Evolutionary conservation across 768 basidiomycete genomes (phyloP), one percentile per base, ranked within the genome.

Genomic region (Suillus decipiens): DNA sequence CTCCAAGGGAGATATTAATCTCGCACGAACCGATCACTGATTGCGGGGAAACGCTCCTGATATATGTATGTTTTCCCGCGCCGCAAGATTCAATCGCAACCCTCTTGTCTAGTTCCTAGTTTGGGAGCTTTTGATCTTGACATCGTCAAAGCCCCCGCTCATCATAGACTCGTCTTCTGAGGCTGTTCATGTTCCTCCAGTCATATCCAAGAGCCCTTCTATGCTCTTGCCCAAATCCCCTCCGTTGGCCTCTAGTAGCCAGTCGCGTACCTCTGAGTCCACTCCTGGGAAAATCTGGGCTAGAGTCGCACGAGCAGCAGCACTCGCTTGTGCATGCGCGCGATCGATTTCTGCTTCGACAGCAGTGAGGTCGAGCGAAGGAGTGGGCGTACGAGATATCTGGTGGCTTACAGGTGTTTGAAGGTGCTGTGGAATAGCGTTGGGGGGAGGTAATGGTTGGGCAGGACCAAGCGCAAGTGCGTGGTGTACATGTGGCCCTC

Each of bases 141-240:
- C 50, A 31, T n/a, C 11, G 17, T 19, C 56, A 41, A 57, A 17
- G 56, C 17, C 54, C 53, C 34, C n/a, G n/a, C 8, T 55, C 11
- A 15, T 19, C 37, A 5, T 14, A 17, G 24, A 56, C 22, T 17
- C 50, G 9, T 51, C n/a, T 36, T 5, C n/a, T 19, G 31, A 33
- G 11, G 31, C 33, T n/a, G 6, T 41, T 57, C 56, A 57, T 41
- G 56, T 41, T 57, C 56, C 56, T 10, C 56, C 56, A 28, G 56
- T 14, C 82, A 94, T 92, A 77, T 95, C 93, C 71, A 95, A 76
- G 64, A 95, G 72, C 56, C 82, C 86, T 71, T 96, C 95, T 68
- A 96, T 95, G 71, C 93, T 95, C 82, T 85, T 86, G 47, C 94
- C 95, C 62, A 97, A 72, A 78, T 97, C 94, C 22, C 93, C 92